Percentiles rank a stretch among this genome's conserved stretches.
phyloP scores from a whole-genome alignment of 2,329 filamentous ascomycete species.

The Tolypocladium amazonense region DNA sequence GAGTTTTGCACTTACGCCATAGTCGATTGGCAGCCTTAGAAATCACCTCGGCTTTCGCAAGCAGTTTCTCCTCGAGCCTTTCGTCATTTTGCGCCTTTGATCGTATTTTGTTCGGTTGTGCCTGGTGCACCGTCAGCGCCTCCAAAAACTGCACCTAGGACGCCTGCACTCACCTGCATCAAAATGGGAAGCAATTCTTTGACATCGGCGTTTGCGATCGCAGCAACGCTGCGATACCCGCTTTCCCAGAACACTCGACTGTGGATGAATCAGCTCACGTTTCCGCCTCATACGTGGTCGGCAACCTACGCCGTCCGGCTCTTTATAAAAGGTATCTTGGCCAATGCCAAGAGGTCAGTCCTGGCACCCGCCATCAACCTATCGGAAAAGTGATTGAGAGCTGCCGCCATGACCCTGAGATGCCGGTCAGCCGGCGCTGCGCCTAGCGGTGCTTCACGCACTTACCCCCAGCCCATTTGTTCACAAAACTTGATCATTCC shows the following conservation, averaged over 20 bases:
- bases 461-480: constrained; percentile 61
- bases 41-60: constrained; percentile 58
- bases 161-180: constrained; percentile 41
- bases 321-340: constrained; percentile 65
- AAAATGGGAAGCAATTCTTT: constrained; percentile 61
- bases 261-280: constrained; percentile 1
- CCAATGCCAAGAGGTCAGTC: constrained; percentile 58
- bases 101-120: constrained; percentile 55
- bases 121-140: constrained; percentile 26
- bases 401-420: constrained; percentile 53
- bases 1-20: constrained; percentile 43
- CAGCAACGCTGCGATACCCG: constrained; percentile 57
- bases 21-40: constrained; percentile 57
- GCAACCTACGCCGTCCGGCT: constrained; percentile 55
- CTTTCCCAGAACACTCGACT: constrained; percentile 62
- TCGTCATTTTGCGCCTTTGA: constrained; percentile 43
- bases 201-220: constrained; percentile 58
- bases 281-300: not conserved
- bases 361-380: constrained; percentile 61
- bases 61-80: constrained; percentile 52
- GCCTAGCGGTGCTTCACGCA: constrained; percentile 1
- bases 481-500: constrained; percentile 74
- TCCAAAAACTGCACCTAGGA: not conserved
- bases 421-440: constrained; percentile 4
- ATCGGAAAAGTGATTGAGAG: constrained; percentile 67